Conservation (phyloP, 768 basidiomycete genomes). For the Hygrophorus russula region DNA sequence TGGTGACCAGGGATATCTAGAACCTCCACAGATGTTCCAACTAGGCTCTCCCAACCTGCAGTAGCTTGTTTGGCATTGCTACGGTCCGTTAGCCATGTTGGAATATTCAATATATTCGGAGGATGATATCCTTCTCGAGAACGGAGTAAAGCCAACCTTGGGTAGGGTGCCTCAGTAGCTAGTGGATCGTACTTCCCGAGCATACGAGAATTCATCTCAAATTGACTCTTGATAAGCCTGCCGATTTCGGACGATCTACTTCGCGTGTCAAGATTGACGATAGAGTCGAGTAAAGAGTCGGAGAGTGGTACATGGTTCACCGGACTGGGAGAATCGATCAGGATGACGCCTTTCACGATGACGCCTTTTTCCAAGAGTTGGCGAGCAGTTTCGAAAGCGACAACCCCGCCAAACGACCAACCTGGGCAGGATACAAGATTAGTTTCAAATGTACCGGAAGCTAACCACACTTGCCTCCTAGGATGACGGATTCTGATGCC, state of each 20-base stretch:
- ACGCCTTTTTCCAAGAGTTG: constrained; percentile 34
- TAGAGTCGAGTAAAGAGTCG: constrained; percentile 35
- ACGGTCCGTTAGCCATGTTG: constrained; percentile 43
- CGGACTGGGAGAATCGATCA: constrained; percentile 62
- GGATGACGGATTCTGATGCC: constrained; percentile 27
- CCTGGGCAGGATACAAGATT: constrained; percentile 27
- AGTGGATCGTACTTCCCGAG: constrained; percentile 35
- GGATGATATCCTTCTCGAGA: constrained; percentile 35
- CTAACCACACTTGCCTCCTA: constrained; percentile 40
- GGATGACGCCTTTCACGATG: constrained; percentile 41
- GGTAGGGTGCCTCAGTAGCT: constrained; percentile 12
- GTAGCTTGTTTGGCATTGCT: constrained; percentile 20
- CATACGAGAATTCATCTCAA: constrained; percentile 34
- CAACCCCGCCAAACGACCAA: constrained; percentile 73
- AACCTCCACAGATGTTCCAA: constrained; percentile 25
- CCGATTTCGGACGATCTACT: constrained; percentile 19
- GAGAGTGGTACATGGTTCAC: constrained; percentile 40
- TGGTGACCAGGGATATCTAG: constrained; percentile 59
- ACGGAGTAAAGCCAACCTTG: constrained; percentile 39
- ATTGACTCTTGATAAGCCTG: constrained; percentile 33
- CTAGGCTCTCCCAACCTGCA: constrained; percentile 37
- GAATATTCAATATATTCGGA: constrained; percentile 22
- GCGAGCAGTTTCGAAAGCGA: constrained; percentile 53
- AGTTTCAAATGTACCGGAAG: background rate
- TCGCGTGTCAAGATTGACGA: constrained; percentile 23